Conservation (phyloP, 2,329 filamentous ascomycete species). For the Fusarium pseudoanthophilum region DNA sequence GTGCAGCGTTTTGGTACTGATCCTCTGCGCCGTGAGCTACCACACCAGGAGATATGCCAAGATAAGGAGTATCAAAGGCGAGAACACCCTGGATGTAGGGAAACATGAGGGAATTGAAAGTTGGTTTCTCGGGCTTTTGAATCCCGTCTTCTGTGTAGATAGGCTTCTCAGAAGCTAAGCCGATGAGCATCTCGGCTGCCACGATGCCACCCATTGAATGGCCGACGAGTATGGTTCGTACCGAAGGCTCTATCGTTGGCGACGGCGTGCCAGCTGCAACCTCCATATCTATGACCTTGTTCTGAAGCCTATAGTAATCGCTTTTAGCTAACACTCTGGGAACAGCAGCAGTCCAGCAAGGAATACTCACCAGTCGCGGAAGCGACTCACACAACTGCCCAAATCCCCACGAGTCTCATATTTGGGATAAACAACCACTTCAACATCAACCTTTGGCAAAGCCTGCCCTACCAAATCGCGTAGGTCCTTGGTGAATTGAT, state of each 20-base stretch:
- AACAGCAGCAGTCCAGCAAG: not conserved
- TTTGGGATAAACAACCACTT: constrained; percentile 77
- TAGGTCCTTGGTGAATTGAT: constrained; percentile 77
- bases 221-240: constrained; percentile 83
- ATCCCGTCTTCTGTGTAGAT: constrained; percentile 60
- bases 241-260: constrained; percentile 86
- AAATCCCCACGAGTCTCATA: constrained; percentile 87
- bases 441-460: constrained; percentile 75
- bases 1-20: constrained; percentile 78
- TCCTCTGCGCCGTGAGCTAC: constrained; percentile 89
- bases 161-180: constrained; percentile 69
- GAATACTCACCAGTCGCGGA: constrained; percentile 75
- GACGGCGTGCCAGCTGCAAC: constrained; percentile 82
- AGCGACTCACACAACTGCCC: constrained; percentile 74
- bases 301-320: constrained; percentile 72
- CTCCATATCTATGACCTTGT: constrained; percentile 94
- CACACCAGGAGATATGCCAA: constrained; percentile 82
- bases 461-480: constrained; percentile 70
- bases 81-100: constrained; percentile 91
- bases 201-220: constrained; percentile 96
- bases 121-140: constrained; percentile 48
- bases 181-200: constrained; percentile 85
- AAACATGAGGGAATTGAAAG: constrained; percentile 81
- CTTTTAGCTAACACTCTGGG: not conserved
- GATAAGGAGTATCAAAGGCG: constrained; percentile 93